Conservation (phyloP, 2,329 filamentous ascomycete species). For the Epichloe sp. region DNA sequence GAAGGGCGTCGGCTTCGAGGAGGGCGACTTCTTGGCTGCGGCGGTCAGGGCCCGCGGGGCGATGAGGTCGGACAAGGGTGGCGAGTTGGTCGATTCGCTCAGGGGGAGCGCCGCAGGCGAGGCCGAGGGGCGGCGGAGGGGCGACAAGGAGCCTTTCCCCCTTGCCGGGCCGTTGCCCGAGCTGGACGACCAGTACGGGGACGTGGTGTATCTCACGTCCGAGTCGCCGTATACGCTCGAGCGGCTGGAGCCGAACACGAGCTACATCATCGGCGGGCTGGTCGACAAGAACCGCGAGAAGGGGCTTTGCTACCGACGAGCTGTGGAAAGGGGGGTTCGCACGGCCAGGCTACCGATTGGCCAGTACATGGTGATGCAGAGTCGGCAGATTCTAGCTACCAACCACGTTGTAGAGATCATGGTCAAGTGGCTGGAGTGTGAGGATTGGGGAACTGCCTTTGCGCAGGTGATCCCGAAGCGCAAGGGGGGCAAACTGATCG, state of each 20-base stretch:
- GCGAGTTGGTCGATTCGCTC: constrained; percentile 47
- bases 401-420: constrained; percentile 98
- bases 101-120: constrained; percentile 20
- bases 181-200: constrained; percentile 20
- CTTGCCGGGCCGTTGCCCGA: constrained; percentile 20
- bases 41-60: constrained; percentile 50
- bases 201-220: constrained; percentile 76
- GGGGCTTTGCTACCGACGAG: constrained; percentile 78
- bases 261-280: constrained; percentile 85
- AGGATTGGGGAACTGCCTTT: constrained; percentile 87
- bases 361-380: constrained; percentile 87
- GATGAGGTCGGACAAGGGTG: constrained; percentile 45
- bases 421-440: constrained; percentile 79
- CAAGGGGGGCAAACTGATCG: constrained; percentile 64
- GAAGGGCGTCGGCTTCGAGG: constrained; percentile 63
- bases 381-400: constrained; percentile 73
- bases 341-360: constrained; percentile 90
- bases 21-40: constrained; percentile 60
- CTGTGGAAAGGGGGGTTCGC: constrained; percentile 60
- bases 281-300: constrained; percentile 97
- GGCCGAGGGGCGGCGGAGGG: constrained; percentile 15
- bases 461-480: constrained; percentile 77
- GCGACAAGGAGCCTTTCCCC: constrained; percentile 22
- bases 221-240: constrained; percentile 81
- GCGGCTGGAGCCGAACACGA: constrained; percentile 73